phyloP scores from a whole-genome alignment of 257 asterid genomes.

The Asclepias syriaca region DNA sequence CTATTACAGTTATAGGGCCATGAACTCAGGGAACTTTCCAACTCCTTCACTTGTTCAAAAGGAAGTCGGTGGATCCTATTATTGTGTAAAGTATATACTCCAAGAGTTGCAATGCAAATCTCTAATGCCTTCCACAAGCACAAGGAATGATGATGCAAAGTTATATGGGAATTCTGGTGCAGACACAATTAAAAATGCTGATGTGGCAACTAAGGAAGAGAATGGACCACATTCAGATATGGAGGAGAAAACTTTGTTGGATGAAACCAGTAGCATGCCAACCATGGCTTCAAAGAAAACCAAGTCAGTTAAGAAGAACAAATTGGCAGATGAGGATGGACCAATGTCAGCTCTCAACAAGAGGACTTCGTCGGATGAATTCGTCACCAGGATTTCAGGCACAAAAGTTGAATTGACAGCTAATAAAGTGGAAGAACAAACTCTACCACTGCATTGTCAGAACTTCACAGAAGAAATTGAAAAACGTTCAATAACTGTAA shows the following conservation, averaged over 20 bases:
- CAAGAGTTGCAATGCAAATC: constrained; percentile 53
- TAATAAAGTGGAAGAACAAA: background rate
- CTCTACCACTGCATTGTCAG: constrained; percentile 1
- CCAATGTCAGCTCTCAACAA: background rate
- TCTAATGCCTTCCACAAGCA: constrained; percentile 21
- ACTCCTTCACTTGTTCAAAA: constrained; percentile 26
- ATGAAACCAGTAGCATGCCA: background rate
- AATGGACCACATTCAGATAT: background rate
- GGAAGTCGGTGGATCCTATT: constrained; percentile 63
- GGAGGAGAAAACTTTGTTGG: background rate
- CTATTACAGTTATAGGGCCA: constrained; percentile 55
- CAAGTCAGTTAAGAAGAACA: background rate
- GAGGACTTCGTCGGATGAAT: background rate
- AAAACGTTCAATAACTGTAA: constrained; percentile 16
- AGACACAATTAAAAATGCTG: background rate
- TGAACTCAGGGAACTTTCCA: constrained; percentile 82
- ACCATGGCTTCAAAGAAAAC: background rate
- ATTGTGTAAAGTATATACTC: constrained; percentile 39
- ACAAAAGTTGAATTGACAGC: background rate
- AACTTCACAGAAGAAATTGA: constrained; percentile 4
- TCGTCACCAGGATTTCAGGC: background rate
- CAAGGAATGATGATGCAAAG: constrained; percentile 7
- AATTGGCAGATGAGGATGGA: background rate
- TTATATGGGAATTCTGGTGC: background rate
- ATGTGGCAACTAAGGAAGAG: constrained; percentile 4